These are phyloP conservation scores for Cubamyces sp. DNA, from an alignment of 768 basidiomycete genomes.

Conservation along the genomic window DNA sequence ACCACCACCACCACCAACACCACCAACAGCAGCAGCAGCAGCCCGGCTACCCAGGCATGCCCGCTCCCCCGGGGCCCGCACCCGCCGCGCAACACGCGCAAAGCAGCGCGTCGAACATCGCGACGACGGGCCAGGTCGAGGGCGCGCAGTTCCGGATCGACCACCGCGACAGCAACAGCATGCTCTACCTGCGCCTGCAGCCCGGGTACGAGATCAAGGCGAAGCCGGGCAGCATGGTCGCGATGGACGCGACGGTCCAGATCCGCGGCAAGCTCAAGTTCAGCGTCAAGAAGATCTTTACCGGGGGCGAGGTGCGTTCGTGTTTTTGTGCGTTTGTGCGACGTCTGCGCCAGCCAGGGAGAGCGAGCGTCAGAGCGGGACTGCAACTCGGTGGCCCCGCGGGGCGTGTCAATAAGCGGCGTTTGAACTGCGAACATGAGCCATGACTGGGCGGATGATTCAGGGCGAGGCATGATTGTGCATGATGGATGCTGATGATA, in stretches of 20 bases:
- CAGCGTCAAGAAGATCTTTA: constrained; percentile 37
- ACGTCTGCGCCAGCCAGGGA: neutral
- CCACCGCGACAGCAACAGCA: constrained; percentile 39
- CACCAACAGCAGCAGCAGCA: neutral
- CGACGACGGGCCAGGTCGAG: constrained; percentile 33
- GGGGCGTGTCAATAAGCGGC: too few relatives aligned
- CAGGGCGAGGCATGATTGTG: neutral
- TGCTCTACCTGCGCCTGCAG: constrained; percentile 35
- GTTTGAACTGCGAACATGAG: too few relatives aligned
- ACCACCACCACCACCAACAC: neutral
- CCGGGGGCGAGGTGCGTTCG: constrained; percentile 33
- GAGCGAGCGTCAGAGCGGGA: too few relatives aligned
- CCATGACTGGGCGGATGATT: neutral
- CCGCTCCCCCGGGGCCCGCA: constrained; percentile 5
- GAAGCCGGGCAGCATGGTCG: constrained; percentile 40
- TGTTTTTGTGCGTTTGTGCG: neutral
- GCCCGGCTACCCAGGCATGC: neutral
- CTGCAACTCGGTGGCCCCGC: too few relatives aligned
- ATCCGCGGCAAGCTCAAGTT: constrained; percentile 36
- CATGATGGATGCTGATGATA: constrained; percentile 3
- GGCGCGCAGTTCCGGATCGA: constrained; percentile 36
- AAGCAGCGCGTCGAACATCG: constrained; percentile 2
- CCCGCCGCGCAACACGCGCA: neutral
- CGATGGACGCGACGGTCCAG: constrained; percentile 37
- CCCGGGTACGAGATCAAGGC: constrained; percentile 36